Conservation (phyloP, 2,329 filamentous ascomycete species). For the Fusarium scirpi region DNA sequence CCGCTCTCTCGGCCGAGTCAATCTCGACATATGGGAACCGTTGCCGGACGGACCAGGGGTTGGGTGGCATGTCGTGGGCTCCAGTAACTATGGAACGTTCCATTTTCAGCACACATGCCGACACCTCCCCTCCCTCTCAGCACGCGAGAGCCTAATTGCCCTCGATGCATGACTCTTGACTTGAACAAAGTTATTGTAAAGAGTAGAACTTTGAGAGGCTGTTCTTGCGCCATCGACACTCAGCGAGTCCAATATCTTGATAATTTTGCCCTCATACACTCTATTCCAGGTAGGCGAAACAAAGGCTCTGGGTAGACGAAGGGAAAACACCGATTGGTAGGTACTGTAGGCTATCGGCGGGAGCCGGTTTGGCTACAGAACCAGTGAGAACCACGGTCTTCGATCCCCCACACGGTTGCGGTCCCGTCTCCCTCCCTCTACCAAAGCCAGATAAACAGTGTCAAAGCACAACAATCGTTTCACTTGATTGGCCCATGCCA, state of each 20-base stretch:
- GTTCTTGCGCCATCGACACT: neutral
- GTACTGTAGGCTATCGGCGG: constrained; percentile 36
- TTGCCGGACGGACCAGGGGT: constrained; percentile 24
- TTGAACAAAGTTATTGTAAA: neutral
- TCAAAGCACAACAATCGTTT: neutral
- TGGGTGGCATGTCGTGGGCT: constrained; percentile 32
- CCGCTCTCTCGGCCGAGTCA: constrained; percentile 36
- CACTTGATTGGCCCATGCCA: constrained; percentile 12
- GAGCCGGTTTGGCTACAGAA: constrained; percentile 31
- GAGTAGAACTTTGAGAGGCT: neutral
- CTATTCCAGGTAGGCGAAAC: constrained; percentile 3
- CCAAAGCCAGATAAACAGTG: constrained; percentile 13
- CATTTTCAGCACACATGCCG: constrained; percentile 27
- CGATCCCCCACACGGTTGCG: constrained; percentile 18
- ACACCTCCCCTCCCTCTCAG: neutral
- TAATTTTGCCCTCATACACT: neutral
- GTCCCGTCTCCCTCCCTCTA: neutral
- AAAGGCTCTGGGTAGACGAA: constrained; percentile 10
- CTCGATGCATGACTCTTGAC: neutral
- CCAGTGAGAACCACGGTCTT: constrained; percentile 21
- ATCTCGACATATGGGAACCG: constrained; percentile 11
- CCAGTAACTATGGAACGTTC: constrained; percentile 40
- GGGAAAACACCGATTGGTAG: constrained; percentile 16
- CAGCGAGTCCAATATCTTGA: neutral
- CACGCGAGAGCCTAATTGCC: constrained; percentile 1